Conservation (phyloP, 495 filamentous ascomycete genomes). For the Penicillium lividum region DNA sequence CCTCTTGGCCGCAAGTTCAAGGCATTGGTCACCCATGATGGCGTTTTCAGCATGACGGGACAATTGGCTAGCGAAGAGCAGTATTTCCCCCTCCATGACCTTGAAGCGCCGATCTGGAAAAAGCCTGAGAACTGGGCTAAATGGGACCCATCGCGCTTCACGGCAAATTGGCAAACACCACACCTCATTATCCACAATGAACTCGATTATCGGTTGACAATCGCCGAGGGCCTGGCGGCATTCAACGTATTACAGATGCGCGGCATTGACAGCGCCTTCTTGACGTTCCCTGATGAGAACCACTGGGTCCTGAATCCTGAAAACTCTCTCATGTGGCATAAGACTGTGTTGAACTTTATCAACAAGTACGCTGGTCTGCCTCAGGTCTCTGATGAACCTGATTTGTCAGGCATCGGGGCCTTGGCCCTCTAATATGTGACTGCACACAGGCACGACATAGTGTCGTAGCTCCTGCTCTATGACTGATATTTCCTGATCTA, state of each 20-base stretch:
- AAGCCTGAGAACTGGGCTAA: slow-evolving; percentile 72
- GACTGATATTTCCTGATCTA: slow-evolving; percentile 7
- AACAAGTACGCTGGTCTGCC: slow-evolving; percentile 73
- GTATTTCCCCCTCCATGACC: slow-evolving; percentile 85
- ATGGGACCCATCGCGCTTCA: slow-evolving; percentile 76
- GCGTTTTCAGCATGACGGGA: slow-evolving; percentile 76
- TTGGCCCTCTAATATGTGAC: slow-evolving; percentile 21
- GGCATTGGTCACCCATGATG: slow-evolving; percentile 89
- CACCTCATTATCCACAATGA: slow-evolving; percentile 89
- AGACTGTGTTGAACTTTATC: slow-evolving; percentile 84
- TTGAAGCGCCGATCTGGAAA: slow-evolving; percentile 73
- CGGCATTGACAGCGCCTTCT: slow-evolving; percentile 50
- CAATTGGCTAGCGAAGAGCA: slow-evolving; percentile 81
- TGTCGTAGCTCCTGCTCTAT: slow-evolving; percentile 1
- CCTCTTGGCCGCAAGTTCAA: slow-evolving; percentile 72
- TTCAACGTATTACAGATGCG: slow-evolving; percentile 84
- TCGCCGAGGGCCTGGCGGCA: slow-evolving; percentile 78
- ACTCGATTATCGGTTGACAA: slow-evolving; percentile 84
- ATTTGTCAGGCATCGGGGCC: slow-evolving; percentile 23
- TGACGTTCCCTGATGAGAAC: slow-evolving; percentile 84
- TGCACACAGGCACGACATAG: background rate
- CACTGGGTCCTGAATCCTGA: slow-evolving; percentile 93
- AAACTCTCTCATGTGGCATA: slow-evolving; percentile 88
- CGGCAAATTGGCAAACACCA: slow-evolving; percentile 79
- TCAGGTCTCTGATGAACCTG: slow-evolving; percentile 28